Conservation (phyloP, 306 rosid genomes). For the Sesbania bispinosa region DNA sequence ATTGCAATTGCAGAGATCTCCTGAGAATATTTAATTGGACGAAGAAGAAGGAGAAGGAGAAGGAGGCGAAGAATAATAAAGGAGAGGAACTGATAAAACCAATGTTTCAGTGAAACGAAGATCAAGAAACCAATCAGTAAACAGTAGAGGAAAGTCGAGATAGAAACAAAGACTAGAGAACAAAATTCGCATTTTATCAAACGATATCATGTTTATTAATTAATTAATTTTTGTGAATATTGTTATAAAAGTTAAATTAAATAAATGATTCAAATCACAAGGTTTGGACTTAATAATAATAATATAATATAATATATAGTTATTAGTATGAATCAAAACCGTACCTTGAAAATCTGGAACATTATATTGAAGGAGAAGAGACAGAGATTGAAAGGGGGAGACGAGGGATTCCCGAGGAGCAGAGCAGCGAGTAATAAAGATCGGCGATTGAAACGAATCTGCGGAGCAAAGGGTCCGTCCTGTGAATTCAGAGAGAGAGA, state of each 20-base stretch:
- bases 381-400: constrained; percentile 50
- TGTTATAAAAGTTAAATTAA: neutral
- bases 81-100: constrained; percentile 18
- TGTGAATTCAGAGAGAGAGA: constrained; percentile 40
- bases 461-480: constrained; percentile 41
- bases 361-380: constrained; percentile 52
- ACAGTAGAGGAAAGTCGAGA: neutral
- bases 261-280: neutral
- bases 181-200: constrained; percentile 29
- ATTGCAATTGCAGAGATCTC: constrained; percentile 5
- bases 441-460: constrained; percentile 77
- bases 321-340: neutral
- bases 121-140: constrained; percentile 18
- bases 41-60: neutral
- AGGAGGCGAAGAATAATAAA: neutral
- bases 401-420: constrained; percentile 61
- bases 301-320: neutral
- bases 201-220: neutral
- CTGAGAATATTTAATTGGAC: neutral
- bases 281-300: neutral
- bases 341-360: constrained; percentile 93
- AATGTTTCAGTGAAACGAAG: constrained; percentile 33
- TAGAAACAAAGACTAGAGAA: constrained; percentile 19
- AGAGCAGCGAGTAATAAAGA: constrained; percentile 44
- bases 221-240: neutral